phyloP scores from a whole-genome alignment of 163 green algal genomes.

The Scenedesmus sp. region DNA sequence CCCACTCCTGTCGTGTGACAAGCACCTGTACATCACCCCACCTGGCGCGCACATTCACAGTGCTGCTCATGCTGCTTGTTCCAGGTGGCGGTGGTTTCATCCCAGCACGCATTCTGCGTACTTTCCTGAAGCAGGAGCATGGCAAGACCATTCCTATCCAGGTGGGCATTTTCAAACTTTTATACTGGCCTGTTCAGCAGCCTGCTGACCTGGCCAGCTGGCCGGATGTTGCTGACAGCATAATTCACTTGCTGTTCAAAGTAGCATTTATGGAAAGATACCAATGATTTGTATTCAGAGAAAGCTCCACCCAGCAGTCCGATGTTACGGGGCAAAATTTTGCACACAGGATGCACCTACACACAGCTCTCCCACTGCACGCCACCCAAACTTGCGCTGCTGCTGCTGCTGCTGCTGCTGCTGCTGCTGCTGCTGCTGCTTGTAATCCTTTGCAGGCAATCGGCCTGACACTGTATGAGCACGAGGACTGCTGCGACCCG shows the following conservation, averaged over 20 bases:
- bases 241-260: background rate
- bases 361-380: no score
- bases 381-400: no score
- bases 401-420: no score
- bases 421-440: background rate
- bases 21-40: background rate
- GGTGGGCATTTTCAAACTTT: background rate
- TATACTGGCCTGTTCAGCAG: no score
- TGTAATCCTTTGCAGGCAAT: conserved; percentile 32
- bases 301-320: no score
- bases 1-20: no score
- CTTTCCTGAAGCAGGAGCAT: conserved; percentile 54
- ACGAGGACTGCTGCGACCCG: conserved; percentile 45
- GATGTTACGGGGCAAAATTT: no score
- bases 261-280: no score
- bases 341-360: no score
- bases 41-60: background rate
- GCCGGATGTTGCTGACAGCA: background rate
- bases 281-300: no score
- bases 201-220: background rate
- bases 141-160: conserved; percentile 59
- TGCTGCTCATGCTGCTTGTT: background rate
- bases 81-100: conserved; percentile 57
- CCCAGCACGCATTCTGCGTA: conserved; percentile 57
- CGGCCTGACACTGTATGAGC: conserved; percentile 55